Conservation (phyloP, 768 basidiomycete species). For the Russula olivacea region DNA sequence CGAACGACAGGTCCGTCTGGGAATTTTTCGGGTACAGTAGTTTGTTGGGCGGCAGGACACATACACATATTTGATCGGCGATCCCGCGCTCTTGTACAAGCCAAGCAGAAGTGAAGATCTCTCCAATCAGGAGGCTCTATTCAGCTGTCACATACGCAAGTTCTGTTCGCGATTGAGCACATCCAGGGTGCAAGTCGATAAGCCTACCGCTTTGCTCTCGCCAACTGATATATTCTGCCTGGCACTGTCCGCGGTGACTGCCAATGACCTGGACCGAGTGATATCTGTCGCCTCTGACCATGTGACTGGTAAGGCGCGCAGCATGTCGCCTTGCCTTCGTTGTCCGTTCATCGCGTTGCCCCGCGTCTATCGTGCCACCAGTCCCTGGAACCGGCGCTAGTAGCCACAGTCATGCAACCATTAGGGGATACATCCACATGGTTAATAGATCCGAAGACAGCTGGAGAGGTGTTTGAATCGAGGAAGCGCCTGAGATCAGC, state of each 20-base stretch:
- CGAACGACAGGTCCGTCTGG: slow-evolving; percentile 28
- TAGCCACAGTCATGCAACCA: neutral
- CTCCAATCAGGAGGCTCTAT: slow-evolving; percentile 28
- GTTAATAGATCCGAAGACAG: neutral
- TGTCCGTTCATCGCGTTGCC: neutral
- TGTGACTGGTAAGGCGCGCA: slow-evolving; percentile 29
- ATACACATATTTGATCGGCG: slow-evolving; percentile 44
- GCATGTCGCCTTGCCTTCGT: neutral
- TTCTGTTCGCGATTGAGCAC: slow-evolving; percentile 42
- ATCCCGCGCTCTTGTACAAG: slow-evolving; percentile 42
- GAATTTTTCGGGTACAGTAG: slow-evolving; percentile 11
- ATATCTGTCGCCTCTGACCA: slow-evolving; percentile 35
- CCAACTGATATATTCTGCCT: neutral
- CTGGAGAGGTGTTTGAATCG: neutral
- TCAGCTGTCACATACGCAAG: slow-evolving; percentile 41
- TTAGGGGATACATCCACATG: neutral
- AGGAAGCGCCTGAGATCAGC: neutral
- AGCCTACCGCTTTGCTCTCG: neutral
- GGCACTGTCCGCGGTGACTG: slow-evolving; percentile 11
- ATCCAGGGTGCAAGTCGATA: slow-evolving; percentile 34
- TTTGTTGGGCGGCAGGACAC: slow-evolving; percentile 6
- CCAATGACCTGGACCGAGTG: slow-evolving; percentile 38
- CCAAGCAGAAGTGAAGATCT: slow-evolving; percentile 40
- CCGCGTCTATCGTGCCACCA: neutral
- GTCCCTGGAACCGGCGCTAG: neutral